Base-by-base conservation (phyloP, 225 moss, liverwort and hornwort species). In the Ulota crispa region DNA sequence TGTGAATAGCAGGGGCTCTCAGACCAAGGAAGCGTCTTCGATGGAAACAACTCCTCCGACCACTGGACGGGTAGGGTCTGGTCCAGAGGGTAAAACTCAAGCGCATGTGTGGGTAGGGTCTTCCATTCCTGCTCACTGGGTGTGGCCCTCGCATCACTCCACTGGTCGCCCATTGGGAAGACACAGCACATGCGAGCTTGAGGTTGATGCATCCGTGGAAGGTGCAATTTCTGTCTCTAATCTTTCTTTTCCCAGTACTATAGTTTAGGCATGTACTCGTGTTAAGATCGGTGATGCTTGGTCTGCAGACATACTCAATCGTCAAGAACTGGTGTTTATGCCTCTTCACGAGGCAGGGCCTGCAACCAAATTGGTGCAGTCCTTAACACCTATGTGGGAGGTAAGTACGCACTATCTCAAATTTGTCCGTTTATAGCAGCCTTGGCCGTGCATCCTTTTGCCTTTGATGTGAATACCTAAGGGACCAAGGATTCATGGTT, bases 381-480 rank as follows among this genome's bases (percentile, higher is more conserved):
- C 99, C 34, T 82, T 99, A 64, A 92, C 89, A 31, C 95, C 94
- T 42, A 99, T 96, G 81, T 99, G 99, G 99, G 99, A 99, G 92
- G 99, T 99, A 80, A 89, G 86, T 37, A 50, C 45, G 57, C 69
- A 71, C 24, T 42, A 19, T 72, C 56, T 64, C 21, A 70, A 52
- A 31, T 32, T 80, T 68, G 12, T 41, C 70, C 28, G 59, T 52
- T 64, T 69, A 47, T 6, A 13, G 43, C 73, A 45, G 69, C 24
- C 47, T 62, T 19, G 32, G 37, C 42, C 27, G 72, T 86, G 36
- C 73, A 63, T 62, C 36, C 68, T 42, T 68, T 68, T n/a, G 15
- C 4, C 42, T 66, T 79, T 8, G 27, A 59, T 65, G 72, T 74
- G 66, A 64, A 24, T 9, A 2, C 21, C 14, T 41, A 39, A n/a